Evolutionary conservation across 352 stramenopile genomes (phyloP).

Genomic region (Hyaloperonospora brassicae): DNA sequence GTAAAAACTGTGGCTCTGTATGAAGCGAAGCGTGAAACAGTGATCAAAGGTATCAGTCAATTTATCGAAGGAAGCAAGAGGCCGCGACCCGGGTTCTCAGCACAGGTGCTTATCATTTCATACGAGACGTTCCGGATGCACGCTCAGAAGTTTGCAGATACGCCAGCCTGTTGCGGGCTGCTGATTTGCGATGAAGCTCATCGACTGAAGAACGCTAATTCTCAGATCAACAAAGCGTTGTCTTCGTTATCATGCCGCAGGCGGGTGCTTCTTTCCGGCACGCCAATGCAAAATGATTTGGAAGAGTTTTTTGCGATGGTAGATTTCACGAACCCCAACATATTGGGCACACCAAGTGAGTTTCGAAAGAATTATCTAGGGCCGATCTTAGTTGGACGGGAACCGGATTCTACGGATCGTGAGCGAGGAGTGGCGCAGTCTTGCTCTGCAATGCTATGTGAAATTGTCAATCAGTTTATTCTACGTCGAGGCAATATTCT

Average conservation of each 20-base stretch:
- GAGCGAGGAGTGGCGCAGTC: slow-evolving; percentile 62
- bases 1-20: slow-evolving; percentile 80
- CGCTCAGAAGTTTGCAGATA: slow-evolving; percentile 83
- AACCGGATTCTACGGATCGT: slow-evolving; percentile 85
- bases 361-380: slow-evolving; percentile 91
- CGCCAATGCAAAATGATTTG: slow-evolving; percentile 98
- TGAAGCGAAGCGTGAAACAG: slow-evolving; percentile 70
- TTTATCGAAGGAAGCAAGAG: slow-evolving; percentile 80
- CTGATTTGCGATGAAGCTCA: slow-evolving; percentile 98
- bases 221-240: slow-evolving; percentile 84
- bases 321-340: slow-evolving; percentile 83
- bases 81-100: slow-evolving; percentile 36
- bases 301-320: slow-evolving; percentile 99
- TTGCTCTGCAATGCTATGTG: slow-evolving; percentile 92
- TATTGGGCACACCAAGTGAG: slow-evolving; percentile 73
- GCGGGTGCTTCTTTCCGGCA: slow-evolving; percentile 94
- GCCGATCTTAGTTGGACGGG: slow-evolving; percentile 84
- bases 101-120: slow-evolving; percentile 81
- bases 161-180: slow-evolving; percentile 87
- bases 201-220: slow-evolving; percentile 96
- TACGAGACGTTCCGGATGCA: slow-evolving; percentile 93
- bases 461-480: slow-evolving; percentile 98
- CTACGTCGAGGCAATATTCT: slow-evolving; percentile 95
- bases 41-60: slow-evolving; percentile 75
- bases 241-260: slow-evolving; percentile 82